Evolutionary conservation across 108 stramenopile genomes (phyloP), one percentile per base, ranked within the genome.

Genomic region (Asterionellopsis glacialis): DNA sequence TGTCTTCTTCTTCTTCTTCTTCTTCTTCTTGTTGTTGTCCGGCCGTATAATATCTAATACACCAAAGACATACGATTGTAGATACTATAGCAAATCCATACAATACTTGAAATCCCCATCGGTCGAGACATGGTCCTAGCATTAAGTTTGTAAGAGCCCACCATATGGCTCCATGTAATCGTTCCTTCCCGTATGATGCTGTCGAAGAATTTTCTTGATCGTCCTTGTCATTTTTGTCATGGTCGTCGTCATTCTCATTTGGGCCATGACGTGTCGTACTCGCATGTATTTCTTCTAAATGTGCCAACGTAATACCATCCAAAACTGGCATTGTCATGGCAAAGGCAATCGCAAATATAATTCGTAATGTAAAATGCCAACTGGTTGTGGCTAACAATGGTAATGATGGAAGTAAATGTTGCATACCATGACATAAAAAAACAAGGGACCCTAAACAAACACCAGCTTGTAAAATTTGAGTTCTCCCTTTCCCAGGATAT

Each of bases 131-230:
- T 14, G 69, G 59, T 18, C 74, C 80, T 5, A 78, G 64, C 19
- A 64, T 16, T 15, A 81, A 22, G 65, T 66, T 59, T 28, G 80
- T 63, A 9, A 79, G 3, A 2, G 72, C 82, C 85, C 85, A 87
- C 21, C 49, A 67, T 44, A 81, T 48, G 16, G 82, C 87, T 26
- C 87, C 87, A 48, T 65, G 75, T 51, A 83, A 50, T 44, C 85
- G 65, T 63, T 87, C 85, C 44, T 61, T 69, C 3, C 85, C 85
- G 67, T 76, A 87, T 2, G 33, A 33, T 33, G 33, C 7, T 33
- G 33, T 5, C 7, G 33, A n/a, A n/a, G n/a, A n/a, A 40, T 77
- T 72, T 1, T 58, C 40, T 26, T 45, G 9, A 22, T 63, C 53
- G 22, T 63, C 40, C 22, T 55, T 7, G 57, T 57, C 23, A 69